These are phyloP conservation scores for Alternaria tenuissima DNA, from an alignment of 2,329 filamentous ascomycete species.

Conservation along the genomic window DNA sequence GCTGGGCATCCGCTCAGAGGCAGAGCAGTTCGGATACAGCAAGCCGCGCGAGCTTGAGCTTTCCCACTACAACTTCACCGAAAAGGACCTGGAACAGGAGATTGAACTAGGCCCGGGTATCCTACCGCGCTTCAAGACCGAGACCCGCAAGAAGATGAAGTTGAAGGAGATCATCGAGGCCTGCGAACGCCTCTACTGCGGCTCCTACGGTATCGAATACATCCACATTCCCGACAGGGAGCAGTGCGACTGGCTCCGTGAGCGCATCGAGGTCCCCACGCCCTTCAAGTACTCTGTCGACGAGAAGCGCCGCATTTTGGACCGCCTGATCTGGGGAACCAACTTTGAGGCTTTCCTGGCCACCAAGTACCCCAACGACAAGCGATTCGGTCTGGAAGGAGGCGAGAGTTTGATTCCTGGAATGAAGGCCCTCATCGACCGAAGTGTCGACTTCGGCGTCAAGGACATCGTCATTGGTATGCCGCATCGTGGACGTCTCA, in stretches of 20 bases:
- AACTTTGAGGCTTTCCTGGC: slow-evolving; percentile 96
- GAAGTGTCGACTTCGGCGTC: slow-evolving; percentile 96
- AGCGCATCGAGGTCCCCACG: slow-evolving; percentile 90
- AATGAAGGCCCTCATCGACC: slow-evolving; percentile 99
- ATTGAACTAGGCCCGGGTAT: slow-evolving; percentile 94
- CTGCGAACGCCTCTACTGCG: slow-evolving; percentile 96
- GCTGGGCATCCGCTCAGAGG: slow-evolving; percentile 88
- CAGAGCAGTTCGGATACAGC: slow-evolving; percentile 82
- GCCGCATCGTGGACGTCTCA: slow-evolving; percentile 98
- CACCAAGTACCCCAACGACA: slow-evolving; percentile 99
- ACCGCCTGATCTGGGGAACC: slow-evolving; percentile 97
- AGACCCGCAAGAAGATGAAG: slow-evolving; percentile 92
- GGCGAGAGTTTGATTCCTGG: slow-evolving; percentile 96
- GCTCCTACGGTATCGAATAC: slow-evolving; percentile 97
- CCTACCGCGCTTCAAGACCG: slow-evolving; percentile 88
- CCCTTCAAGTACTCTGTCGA: slow-evolving; percentile 98
- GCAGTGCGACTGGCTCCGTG: slow-evolving; percentile 97
- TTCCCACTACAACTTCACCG: slow-evolving; percentile 93
- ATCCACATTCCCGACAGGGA: slow-evolving; percentile 98
- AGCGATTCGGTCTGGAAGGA: slow-evolving; percentile 97
- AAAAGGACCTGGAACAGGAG: slow-evolving; percentile 91
- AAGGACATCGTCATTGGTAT: slow-evolving; percentile 99
- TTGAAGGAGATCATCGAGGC: slow-evolving; percentile 91
- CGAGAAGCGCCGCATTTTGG: slow-evolving; percentile 96
- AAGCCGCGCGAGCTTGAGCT: slow-evolving; percentile 92